Conservation (phyloP, 768 basidiomycete species). For the Tylopilus cervinicoccineus region DNA sequence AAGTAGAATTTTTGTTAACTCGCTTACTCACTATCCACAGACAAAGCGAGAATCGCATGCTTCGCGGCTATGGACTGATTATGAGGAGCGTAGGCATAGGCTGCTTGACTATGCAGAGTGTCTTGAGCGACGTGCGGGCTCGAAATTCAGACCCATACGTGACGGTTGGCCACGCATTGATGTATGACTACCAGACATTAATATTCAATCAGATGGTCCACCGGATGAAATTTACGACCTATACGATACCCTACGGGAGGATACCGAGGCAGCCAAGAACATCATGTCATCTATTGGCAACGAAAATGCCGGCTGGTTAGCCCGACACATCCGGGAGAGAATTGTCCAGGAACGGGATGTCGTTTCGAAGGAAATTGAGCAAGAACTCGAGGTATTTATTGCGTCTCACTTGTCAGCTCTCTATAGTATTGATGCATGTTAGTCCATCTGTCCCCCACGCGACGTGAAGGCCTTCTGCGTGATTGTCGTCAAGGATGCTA, state of each 20-base stretch:
- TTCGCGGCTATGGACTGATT: slow-evolving; percentile 50
- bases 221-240: slow-evolving; percentile 51
- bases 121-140: slow-evolving; percentile 54
- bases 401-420: slow-evolving; percentile 3
- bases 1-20: neutral
- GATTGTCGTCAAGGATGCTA: slow-evolving; percentile 60
- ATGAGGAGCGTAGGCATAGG: slow-evolving; percentile 50
- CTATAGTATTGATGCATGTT: slow-evolving; percentile 7
- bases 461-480: slow-evolving; percentile 76
- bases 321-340: slow-evolving; percentile 46
- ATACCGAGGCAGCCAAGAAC: slow-evolving; percentile 40
- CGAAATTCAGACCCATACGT: slow-evolving; percentile 36
- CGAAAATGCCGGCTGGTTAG: slow-evolving; percentile 61
- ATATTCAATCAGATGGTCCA: slow-evolving; percentile 17
- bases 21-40: slow-evolving; percentile 33
- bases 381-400: slow-evolving; percentile 69
- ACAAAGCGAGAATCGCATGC: slow-evolving; percentile 55
- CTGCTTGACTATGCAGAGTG: slow-evolving; percentile 64
- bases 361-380: slow-evolving; percentile 58
- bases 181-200: neutral
- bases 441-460: slow-evolving; percentile 67
- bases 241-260: slow-evolving; percentile 60
- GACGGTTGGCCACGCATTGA: slow-evolving; percentile 34
- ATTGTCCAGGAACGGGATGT: slow-evolving; percentile 47
- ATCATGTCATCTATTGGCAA: slow-evolving; percentile 40